Conservation (phyloP, 768 basidiomycete species). For the Boletus rubroflammeus region DNA sequence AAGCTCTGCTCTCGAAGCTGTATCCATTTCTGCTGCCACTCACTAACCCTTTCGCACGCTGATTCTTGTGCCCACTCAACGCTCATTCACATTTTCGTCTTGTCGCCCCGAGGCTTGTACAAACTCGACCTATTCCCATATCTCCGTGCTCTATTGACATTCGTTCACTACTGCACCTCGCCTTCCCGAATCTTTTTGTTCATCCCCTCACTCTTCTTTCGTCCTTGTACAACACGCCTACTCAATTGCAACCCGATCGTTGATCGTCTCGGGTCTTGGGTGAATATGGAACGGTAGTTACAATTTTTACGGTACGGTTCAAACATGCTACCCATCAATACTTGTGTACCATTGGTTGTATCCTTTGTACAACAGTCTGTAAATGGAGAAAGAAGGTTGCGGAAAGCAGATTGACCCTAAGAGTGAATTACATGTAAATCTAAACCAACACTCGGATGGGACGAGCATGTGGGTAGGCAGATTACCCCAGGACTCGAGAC, state of each 20-base stretch:
- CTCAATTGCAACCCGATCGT: not conserved
- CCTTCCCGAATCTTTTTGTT: not conserved
- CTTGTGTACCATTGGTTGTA: conserved; percentile 22
- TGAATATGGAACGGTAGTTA: conserved; percentile 4
- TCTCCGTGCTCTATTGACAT: not conserved
- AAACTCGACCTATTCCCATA: not conserved
- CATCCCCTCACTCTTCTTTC: not conserved
- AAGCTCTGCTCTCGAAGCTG: not conserved
- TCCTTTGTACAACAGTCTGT: conserved; percentile 21
- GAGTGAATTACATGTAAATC: not conserved
- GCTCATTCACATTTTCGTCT: conserved; percentile 1
- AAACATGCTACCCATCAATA: conserved; percentile 6
- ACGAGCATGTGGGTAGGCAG: too few species aligned
- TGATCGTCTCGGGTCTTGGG: conserved; percentile 11
- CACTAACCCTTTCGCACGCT: conserved; percentile 1
- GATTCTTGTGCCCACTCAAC: not conserved
- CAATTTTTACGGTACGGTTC: conserved; percentile 18
- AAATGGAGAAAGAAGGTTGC: conserved; percentile 14
- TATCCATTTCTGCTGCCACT: not conserved
- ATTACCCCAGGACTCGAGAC: too few species aligned
- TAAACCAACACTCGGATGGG: not conserved
- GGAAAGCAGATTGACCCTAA: not conserved
- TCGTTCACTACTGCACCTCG: not conserved
- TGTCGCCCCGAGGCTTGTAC: conserved; percentile 7
- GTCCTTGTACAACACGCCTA: conserved; percentile 16